Evolutionary conservation across 192 early-diverging fungal genomes (phyloP), one percentile per base, ranked within the genome.

Genomic region (Podila minutissima): DNA sequence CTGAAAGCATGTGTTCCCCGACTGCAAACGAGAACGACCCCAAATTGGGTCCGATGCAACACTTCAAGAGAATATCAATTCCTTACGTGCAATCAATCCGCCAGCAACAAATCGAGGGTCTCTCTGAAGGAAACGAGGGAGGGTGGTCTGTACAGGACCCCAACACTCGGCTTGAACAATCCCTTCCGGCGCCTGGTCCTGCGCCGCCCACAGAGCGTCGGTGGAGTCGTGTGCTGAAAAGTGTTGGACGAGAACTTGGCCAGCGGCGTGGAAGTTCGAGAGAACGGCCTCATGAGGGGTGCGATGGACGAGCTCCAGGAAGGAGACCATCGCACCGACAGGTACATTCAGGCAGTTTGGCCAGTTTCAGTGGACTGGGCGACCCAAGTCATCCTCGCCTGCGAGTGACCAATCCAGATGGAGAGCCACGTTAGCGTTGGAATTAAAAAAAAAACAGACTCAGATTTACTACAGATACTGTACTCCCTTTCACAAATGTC

Each of bases 1-100:
- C 22, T 12, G 53, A 55, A 22, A 19, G 26, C 49, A 20, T 19
- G 8, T 20, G 0, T 66, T 12, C 9, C 19, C n/a, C 11, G 3
- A 19, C 2, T 4, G 22, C n/a, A 58, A 31, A 60, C 0, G 33
- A 8, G 26, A 28, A n/a, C 11, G 17, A 8, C 6, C 41, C 20
- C 22, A 24, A 22, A 26, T 17, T 24, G 13, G 22, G 20, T 24
- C 51, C 70, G 33, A 60, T 22, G 49, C 53, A 76, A 15, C 62
- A 70, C 12, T 70, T 71, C 17, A 69, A 71, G 26, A 29, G 51
- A 13, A 29, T 76, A 2, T 76, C 74, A 5, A 29, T 51, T 0
- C 74, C 74, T 1, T 76, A 76, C 38, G 74, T 76, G 2, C 68
- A 76, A 49, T 41, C 74, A 38, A 76, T 76, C 35, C 74, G 74